Conservation (phyloP, 2,329 filamentous ascomycete species). For the Pseudopyricularia cyperi region DNA sequence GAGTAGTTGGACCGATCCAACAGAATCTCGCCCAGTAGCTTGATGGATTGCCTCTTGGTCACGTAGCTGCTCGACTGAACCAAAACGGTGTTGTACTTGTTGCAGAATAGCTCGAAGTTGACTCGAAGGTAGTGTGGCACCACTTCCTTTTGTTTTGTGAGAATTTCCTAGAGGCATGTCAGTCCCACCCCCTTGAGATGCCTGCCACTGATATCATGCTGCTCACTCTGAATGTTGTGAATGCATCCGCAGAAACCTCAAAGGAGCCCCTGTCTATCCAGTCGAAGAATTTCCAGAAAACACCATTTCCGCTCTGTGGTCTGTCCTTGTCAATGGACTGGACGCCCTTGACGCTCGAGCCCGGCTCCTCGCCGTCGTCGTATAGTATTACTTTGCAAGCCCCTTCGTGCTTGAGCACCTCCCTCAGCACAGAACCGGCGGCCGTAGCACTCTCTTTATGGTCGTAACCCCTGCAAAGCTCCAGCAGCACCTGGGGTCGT, state of each 20-base stretch:
- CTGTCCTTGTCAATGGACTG: slow-evolving; percentile 64
- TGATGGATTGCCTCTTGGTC: slow-evolving; percentile 96
- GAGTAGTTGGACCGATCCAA: slow-evolving; percentile 93
- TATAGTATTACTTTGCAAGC: slow-evolving; percentile 87
- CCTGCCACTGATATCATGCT: background rate
- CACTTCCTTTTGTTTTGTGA: slow-evolving; percentile 87
- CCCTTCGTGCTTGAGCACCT: slow-evolving; percentile 80
- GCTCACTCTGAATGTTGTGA: slow-evolving; percentile 85
- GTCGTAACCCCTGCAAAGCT: slow-evolving; percentile 81
- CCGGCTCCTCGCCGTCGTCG: slow-evolving; percentile 63
- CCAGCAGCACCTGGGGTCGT: slow-evolving; percentile 74
- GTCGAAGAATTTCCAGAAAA: slow-evolving; percentile 94
- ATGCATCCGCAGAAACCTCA: slow-evolving; percentile 92
- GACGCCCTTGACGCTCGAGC: slow-evolving; percentile 63
- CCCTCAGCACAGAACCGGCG: slow-evolving; percentile 77
- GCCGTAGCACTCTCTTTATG: slow-evolving; percentile 84
- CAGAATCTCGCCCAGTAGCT: slow-evolving; percentile 86
- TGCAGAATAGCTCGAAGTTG: slow-evolving; percentile 91
- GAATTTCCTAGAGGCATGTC: slow-evolving; percentile 53
- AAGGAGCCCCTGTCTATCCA: slow-evolving; percentile 97
- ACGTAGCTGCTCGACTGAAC: slow-evolving; percentile 93
- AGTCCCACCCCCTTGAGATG: background rate
- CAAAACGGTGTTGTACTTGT: slow-evolving; percentile 74
- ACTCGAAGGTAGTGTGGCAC: slow-evolving; percentile 77
- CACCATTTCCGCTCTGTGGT: slow-evolving; percentile 64